Percentiles rank a stretch among this genome's conserved stretches.
phyloP scores from a whole-genome alignment of 1,139 yeast genomes.

The Wickerhamiella pararugosa region DNA sequence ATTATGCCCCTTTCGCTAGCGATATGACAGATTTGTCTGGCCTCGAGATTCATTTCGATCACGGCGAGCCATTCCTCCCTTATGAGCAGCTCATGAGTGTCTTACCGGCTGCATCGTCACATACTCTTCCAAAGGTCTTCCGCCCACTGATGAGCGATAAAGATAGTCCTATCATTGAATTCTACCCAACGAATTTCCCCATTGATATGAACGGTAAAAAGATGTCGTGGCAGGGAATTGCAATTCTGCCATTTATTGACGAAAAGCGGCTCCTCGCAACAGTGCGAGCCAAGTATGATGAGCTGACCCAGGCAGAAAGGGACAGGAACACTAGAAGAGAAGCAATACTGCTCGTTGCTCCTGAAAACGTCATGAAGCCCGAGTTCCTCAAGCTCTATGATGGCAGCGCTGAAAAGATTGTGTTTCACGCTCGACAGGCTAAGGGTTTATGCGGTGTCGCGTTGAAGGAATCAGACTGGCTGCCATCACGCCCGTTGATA shows the following conservation, averaged over 20 bases:
- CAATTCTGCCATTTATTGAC: constrained; percentile 87
- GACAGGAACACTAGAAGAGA: constrained; percentile 30
- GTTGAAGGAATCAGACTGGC: constrained; percentile 31
- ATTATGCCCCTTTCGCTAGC: constrained; percentile 93
- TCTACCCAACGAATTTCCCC: constrained; percentile 81
- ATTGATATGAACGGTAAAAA: constrained; percentile 91
- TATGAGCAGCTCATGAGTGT: constrained; percentile 97
- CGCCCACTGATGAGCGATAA: constrained; percentile 80
- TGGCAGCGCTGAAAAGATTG: constrained; percentile 21
- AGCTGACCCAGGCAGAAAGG: constrained; percentile 54
- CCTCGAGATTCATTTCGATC: constrained; percentile 44
- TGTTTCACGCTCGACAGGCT: constrained; percentile 32
- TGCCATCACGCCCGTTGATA: constrained; percentile 31
- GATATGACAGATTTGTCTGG: constrained; percentile 51
- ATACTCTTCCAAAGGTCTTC: constrained; percentile 71
- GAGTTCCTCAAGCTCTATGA: constrained; percentile 19
- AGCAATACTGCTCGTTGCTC: constrained; percentile 22
- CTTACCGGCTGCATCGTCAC: constrained; percentile 92
- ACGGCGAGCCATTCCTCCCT: constrained; percentile 78
- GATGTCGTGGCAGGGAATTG: constrained; percentile 97
- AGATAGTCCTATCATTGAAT: constrained; percentile 75
- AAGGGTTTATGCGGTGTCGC: constrained; percentile 56
- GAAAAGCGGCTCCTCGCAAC: constrained; percentile 58
- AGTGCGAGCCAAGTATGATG: constrained; percentile 44
- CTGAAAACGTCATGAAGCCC: constrained; percentile 14